Base-by-base conservation (phyloP, 176 grass and related monocot genomes). In the Calamus simplicifolius region DNA sequence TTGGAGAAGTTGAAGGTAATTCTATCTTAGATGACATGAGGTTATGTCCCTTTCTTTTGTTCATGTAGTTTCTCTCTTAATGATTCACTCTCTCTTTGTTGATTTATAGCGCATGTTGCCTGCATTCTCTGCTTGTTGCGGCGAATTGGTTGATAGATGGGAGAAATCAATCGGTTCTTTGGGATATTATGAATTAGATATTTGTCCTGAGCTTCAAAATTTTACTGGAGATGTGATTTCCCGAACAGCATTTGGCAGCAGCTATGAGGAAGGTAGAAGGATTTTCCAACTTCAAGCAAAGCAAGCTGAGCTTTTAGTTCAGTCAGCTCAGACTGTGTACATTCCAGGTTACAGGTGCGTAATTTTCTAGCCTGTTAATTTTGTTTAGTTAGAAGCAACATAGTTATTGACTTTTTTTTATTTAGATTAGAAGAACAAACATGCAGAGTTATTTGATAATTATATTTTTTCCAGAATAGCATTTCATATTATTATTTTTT, bases 151-250 rank as follows among this genome's bases (percentile, higher is more conserved):
- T n/a, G n/a, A 12, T 25, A 70, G 62, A 85, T 90, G 86, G 86
- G 74, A 79, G 15, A 66, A 59, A 30, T 69, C 12, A 16, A 17
- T 29, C 21, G 57, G 19, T 38, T 73, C 77, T 8, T 43, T 25
- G n/a, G 74, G 77, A 55, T 18, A 35, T 50, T 51, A 19, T 1
- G 74, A 79, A 19, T 49, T 89, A 12, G 81, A 89, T 50, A 4
- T 84, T 28, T 84, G 67, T 62, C 66, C 68, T 16, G 80, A 89
- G 50, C 60, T 89, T 27, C 72, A 62, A 38, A 73, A 72, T 49
- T 67, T 85, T 8, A 72, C 81, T 52, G 81, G 73, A 27, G 77
- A 89, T 69, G 86, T 79, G 19, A 75, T 89, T 55, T 89, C 86
- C 51, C 57, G 81, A 66, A 51, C 81, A 29, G 78, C 54, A 68